phyloP scores from a whole-genome alignment of 495 filamentous ascomycete species.

The Penicillium manginii region DNA sequence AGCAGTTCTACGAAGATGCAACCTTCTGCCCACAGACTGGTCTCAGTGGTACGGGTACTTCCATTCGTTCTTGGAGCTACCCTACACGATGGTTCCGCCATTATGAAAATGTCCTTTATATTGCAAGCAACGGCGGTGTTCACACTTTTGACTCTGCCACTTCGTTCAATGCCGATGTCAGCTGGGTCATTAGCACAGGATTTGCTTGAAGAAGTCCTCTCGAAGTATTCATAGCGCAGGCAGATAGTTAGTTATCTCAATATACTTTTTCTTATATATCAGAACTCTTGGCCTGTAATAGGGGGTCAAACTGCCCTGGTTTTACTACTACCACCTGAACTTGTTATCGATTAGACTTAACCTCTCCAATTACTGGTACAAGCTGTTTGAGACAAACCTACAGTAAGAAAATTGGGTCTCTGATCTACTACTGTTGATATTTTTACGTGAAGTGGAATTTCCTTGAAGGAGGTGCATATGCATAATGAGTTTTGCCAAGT shows the following conservation, averaged over 20 bases:
- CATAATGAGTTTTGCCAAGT: too few relatives aligned
- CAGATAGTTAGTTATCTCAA: not conserved
- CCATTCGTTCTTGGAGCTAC: slow-evolving; percentile 58
- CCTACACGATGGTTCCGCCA: slow-evolving; percentile 60
- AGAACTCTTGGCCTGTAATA: too few relatives aligned
- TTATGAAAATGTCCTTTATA: slow-evolving; percentile 48
- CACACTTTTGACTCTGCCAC: slow-evolving; percentile 50
- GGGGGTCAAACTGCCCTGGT: too few relatives aligned
- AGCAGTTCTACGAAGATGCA: slow-evolving; percentile 57
- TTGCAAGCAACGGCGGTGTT: slow-evolving; percentile 56
- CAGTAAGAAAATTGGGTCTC: too few relatives aligned
- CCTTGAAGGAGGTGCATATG: too few relatives aligned
- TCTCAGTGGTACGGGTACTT: slow-evolving; percentile 49
- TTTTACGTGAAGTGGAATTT: not conserved
- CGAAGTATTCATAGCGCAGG: too few relatives aligned
- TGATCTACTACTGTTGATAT: not conserved
- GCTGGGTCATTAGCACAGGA: slow-evolving; percentile 45
- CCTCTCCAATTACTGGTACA: too few relatives aligned
- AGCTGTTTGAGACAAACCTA: too few relatives aligned
- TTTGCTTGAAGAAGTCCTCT: slow-evolving; percentile 39
- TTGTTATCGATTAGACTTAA: too few relatives aligned
- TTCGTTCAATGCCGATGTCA: slow-evolving; percentile 56
- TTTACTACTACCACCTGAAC: too few relatives aligned
- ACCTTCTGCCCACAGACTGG: slow-evolving; percentile 57
- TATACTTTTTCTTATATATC: not conserved